Base-by-base conservation (phyloP, 768 basidiomycete species). In the Coprinopsis sp. region DNA sequence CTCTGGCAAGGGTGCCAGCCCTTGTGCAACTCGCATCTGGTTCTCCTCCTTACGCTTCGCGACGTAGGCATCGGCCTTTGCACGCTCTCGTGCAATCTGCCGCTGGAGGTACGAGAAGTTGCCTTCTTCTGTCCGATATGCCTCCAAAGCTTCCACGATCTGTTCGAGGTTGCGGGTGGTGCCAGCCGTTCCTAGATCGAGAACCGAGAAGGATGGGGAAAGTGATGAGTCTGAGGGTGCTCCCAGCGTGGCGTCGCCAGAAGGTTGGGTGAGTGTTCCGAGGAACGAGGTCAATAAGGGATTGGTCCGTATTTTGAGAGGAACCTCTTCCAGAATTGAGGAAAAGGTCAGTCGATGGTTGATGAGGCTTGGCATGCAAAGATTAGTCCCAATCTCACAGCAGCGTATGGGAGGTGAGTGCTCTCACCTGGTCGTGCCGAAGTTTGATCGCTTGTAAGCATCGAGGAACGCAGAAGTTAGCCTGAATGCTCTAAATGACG, bases 21-120 rank as follows among this genome's bases (percentile, higher is more conserved):
- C 93, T 58, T 92, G 89, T 30, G 81, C 83, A 51, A 86, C 74
- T 34, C 93, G 79, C 42, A 70, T 70, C 29, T 75, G 76, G 58
- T 90, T 95, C 67, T 96, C 93, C 62, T 95, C 93, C 61, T 85
- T 89, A 46, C 91, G 81, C 66, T 92, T 93, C 57, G 79, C 76
- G 44, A 93, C 66, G 59, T 85, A 84, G 44, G 74, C 73, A 46
- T 96, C 93, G 40, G 90, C 89, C 50, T 79, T 81, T 34, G 75
- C 66, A 59, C 81, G 84, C 64, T 96, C 93, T 24, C 93, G 78
- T 24, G 84, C 84, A 59, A 94, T 94, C 63, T 94, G 92, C 45
- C 93, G 82, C 36, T 75, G 74, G 54, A 91, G 70, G 72, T 91
- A 96, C 44, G 87, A 91, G 53, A 93, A 77, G 65, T 95, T 95